Conservation (phyloP, 108 stramenopile genomes). For the Pseudonitzschia delicatissima region DNA sequence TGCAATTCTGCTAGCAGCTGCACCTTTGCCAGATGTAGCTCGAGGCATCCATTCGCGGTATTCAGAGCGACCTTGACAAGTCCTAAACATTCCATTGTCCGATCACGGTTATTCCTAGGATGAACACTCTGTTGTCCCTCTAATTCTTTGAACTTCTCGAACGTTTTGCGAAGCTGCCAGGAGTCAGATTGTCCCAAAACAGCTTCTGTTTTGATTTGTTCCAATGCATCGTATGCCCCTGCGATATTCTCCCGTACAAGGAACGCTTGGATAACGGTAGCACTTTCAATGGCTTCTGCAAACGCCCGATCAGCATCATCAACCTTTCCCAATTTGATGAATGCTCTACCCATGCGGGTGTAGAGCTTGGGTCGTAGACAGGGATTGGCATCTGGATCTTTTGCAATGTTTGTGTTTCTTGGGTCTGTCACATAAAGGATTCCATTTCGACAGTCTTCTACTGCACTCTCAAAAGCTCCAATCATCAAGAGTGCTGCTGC, state of each 20-base stretch:
- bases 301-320: conserved; percentile 56
- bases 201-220: conserved; percentile 59
- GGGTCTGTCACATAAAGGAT: conserved; percentile 38
- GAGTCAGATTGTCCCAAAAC: conserved; percentile 56
- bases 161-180: conserved; percentile 36
- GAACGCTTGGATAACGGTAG: conserved; percentile 10
- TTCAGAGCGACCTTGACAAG: conserved; percentile 56
- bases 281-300: conserved; percentile 35
- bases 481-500: conserved; percentile 78
- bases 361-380: conserved; percentile 43
- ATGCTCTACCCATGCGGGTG: conserved; percentile 59
- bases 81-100: conserved; percentile 40
- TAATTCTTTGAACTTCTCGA: conserved; percentile 1
- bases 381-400: conserved; percentile 27
- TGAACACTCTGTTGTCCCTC: background rate
- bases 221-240: conserved; percentile 39
- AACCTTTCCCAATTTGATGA: conserved; percentile 57
- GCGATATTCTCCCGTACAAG: background rate
- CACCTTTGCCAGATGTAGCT: conserved; percentile 60
- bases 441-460: conserved; percentile 57
- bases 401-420: background rate
- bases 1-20: conserved; percentile 50
- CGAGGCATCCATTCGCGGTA: conserved; percentile 47
- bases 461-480: conserved; percentile 60
- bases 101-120: background rate